Base-by-base conservation (phyloP, 2,329 filamentous ascomycete genomes). In the Rhynchosporium agropyri region DNA sequence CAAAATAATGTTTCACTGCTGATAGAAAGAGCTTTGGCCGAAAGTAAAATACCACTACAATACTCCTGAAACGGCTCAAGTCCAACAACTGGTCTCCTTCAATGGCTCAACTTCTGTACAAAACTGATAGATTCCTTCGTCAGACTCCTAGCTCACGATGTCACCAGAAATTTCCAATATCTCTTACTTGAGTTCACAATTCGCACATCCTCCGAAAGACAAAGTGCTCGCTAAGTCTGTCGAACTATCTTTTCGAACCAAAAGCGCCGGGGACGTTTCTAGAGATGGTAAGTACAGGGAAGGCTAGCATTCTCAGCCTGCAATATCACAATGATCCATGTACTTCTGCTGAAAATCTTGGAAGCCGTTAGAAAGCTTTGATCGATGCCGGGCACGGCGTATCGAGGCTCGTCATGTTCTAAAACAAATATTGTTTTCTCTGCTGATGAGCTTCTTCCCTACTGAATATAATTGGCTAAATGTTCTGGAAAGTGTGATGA, bases 401-500 rank as follows among this genome's bases (percentile, higher is more conserved):
- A 62, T 66, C 28, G 65, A 66, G 63, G 60, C 60, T 57, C 10
- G 49, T 48, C 13, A 15, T 38, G 29, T 15, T 40, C 40, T 36
- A n/a, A 20, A 20, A 20, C 20, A 20, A 20, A 20, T 20, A 20
- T 20, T 20, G 20, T 20, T 20, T 20, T 20, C 20, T 20, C 20
- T 20, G 20, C 20, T 20, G 20, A 20, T 20, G 20, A 20, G 20
- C 20, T 20, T 20, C 20, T 20, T 20, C 20, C 1, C 20, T 20
- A 20, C 20, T 20, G 20, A 20, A 6, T 36, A 36, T 10, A 36
- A 36, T 36, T 36, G 9, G 33, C 33, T 36, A 36, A 36, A 26
- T 8, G 45, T 62, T 1, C 1, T 33, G 7, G n/a, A 13, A 67
- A 88, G 85, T 88, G 86, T 72, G 86, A 89, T 74, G 85, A 88